A percentile compares a stretch with the other conserved stretches of the same genome.
Conservation (phyloP, 2,329 filamentous ascomycete species). For the Teratosphaeriaceae sp. region DNA sequence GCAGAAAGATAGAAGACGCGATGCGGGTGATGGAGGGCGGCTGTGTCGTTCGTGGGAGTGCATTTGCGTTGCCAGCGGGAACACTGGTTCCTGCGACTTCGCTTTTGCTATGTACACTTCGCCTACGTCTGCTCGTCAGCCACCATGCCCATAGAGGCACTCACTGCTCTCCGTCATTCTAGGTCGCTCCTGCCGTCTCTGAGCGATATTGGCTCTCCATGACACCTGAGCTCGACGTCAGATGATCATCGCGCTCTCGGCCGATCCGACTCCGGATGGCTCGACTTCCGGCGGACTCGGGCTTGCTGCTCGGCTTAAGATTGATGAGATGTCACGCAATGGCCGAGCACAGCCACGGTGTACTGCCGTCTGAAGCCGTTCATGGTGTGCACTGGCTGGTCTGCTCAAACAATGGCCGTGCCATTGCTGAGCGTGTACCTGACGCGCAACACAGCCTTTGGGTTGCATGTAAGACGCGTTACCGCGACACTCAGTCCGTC, state of each 20-base stretch:
- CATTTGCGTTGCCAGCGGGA: too few species aligned
- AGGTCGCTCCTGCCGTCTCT: background rate
- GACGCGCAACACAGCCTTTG: background rate
- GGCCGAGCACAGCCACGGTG: background rate
- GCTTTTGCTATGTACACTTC: too few species aligned
- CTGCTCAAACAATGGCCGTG: background rate
- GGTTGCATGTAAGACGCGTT: too few species aligned
- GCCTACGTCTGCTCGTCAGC: too few species aligned
- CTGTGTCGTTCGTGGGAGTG: too few species aligned
- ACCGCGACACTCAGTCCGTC: constrained; percentile 58
- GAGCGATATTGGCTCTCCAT: too few species aligned
- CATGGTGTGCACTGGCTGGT: too few species aligned
- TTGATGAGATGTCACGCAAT: background rate
- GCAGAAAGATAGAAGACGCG: too few species aligned
- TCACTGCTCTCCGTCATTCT: too few species aligned
- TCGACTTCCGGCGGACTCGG: background rate
- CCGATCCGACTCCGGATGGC: background rate
- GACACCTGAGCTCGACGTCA: background rate
- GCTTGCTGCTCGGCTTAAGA: background rate
- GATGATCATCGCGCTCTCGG: background rate
- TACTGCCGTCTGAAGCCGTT: background rate
- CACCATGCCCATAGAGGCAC: too few species aligned
- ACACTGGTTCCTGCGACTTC: too few species aligned
- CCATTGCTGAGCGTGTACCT: background rate
- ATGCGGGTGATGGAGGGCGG: too few species aligned